phyloP scores from a whole-genome alignment of 805 yeast genomes.

The Barnettozyma populi region DNA sequence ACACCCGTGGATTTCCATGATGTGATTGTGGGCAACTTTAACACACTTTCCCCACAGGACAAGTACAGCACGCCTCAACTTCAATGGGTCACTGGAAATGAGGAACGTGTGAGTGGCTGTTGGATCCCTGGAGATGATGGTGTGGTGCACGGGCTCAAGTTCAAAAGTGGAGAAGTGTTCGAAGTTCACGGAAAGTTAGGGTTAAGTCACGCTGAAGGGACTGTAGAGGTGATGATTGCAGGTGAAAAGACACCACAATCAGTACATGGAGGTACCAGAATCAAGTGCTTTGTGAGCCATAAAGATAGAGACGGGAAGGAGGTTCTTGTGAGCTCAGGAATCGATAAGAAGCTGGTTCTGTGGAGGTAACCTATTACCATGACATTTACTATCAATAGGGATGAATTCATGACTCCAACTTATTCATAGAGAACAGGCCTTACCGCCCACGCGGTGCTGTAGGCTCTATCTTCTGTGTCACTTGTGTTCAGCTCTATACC shows the following conservation, averaged over 20 bases:
- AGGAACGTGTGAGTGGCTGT: conserved; percentile 38
- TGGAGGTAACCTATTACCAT: conserved; percentile 23
- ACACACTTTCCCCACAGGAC: conserved; percentile 61
- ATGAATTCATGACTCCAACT: no score
- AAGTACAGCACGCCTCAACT: conserved; percentile 51
- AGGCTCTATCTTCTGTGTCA: no score
- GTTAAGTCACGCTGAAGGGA: neutral
- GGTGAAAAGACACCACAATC: neutral
- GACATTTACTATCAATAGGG: no score
- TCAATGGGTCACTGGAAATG: conserved; percentile 28
- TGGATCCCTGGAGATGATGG: conserved; percentile 76
- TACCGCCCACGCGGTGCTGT: no score
- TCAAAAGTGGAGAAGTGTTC: conserved; percentile 33
- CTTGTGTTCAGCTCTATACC: no score
- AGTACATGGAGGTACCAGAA: conserved; percentile 31
- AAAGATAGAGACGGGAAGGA: conserved; percentile 28
- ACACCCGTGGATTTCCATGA: conserved; percentile 12
- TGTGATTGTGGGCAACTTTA: conserved; percentile 36
- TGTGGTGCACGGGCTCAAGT: conserved; percentile 50
- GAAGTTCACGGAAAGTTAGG: conserved; percentile 16
- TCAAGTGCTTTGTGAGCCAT: conserved; percentile 38
- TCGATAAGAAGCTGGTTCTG: conserved; percentile 31
- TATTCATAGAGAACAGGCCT: no score
- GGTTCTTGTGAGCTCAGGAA: conserved; percentile 45
- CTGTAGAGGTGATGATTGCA: neutral